Evolutionary conservation across 345 rosid species (phyloP), one percentile per base, ranked within the genome.

Genomic region (Lagerstroemia speciosa): DNA sequence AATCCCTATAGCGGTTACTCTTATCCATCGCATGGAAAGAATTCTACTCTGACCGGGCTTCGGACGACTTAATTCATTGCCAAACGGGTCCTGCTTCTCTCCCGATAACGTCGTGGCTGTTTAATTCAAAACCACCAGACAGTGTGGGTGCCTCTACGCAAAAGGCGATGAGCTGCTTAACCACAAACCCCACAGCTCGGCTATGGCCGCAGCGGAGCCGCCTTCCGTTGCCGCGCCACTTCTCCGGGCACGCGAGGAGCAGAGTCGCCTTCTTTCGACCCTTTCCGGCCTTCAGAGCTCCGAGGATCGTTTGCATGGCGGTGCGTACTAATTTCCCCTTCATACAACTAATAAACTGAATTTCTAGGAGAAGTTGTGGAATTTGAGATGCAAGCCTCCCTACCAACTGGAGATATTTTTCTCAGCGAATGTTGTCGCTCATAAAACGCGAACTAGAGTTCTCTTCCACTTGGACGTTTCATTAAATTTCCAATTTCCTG

Each of bases 221-320:
- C 36, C 72, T 34, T 29, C 72, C 83, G 0, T 3, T n/a, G 45
- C 73, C 52, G 38, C 65, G 12, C 62, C 76, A 61, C 64, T 75
- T 79, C 57, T 46, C 64, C 27, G 67, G 40, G 11, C 74, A 61
- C 57, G 68, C 64, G 46, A 31, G 74, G 34, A 79, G 76, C 50
- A 62, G 69, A 41, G 72, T 75, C 67, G 31, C 67, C 12, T 64
- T 71, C 55, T 65, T 70, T 29, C 77, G 75, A 19, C 80, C 78
- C 41, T 79, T 66, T 34, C 80, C 72, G 14, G 40, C 71, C 19
- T 75, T 67, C 48, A 75, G 70, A 52, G 71, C 80, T 72, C 83
- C 73, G n/a, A 80, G 89, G 67, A 78, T 87, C 77, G 78, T 86
- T 67, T 93, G 98, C 85, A 89, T 79, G 94, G 97, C 94, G 76